Evolutionary conservation across 192 early-diverging fungal genomes (phyloP), one percentile per base, ranked within the genome.

Genomic region (Geranomyces variabilis): DNA sequence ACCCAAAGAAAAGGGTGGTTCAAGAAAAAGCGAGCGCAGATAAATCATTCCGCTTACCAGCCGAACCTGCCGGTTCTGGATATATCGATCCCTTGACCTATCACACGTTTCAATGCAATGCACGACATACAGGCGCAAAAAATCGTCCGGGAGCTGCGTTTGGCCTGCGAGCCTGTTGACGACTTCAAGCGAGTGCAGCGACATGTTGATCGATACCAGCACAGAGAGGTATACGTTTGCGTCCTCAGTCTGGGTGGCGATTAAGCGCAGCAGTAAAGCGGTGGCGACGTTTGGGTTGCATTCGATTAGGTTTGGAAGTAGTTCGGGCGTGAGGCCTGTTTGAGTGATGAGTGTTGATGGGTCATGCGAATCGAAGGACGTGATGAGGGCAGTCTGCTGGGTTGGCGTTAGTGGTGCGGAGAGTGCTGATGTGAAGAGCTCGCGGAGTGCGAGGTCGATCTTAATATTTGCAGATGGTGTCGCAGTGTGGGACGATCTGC

Each of bases 261-360:
- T 22, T 26, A 85, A 70, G 29, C 70, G 61, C 31, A 73, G 47
- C 1, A 85, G 59, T 17, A 68, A 60, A 43, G 79, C 77, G 17
- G 69, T 62, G 7, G 81, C 81, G 19, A 85, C 33, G 12, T 57
- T 76, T 26, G 77, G 79, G 58, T 85, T 85, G 67, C 75, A 79
- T 53, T 85, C 81, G 36, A 83, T 74, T 28, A 85, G 66, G 34
- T 75, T 63, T 15, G 81, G 77, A 22, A 85, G 63, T 28, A 43
- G 49, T 45, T 67, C 71, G 7, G 80, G 63, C 7, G 74, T 63
- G 14, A 75, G 63, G 10, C 66, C 73, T 3, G 63, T 45, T 26
- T 60, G 28, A 4, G 31, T 5, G 4, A 60, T 6, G 4, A 51
- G 14, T 33, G 57, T 64, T 24, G 28, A 55, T 43, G 17, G 49